Conservation (phyloP, 2,329 filamentous ascomycete genomes). For the Ascochyta lentis region DNA sequence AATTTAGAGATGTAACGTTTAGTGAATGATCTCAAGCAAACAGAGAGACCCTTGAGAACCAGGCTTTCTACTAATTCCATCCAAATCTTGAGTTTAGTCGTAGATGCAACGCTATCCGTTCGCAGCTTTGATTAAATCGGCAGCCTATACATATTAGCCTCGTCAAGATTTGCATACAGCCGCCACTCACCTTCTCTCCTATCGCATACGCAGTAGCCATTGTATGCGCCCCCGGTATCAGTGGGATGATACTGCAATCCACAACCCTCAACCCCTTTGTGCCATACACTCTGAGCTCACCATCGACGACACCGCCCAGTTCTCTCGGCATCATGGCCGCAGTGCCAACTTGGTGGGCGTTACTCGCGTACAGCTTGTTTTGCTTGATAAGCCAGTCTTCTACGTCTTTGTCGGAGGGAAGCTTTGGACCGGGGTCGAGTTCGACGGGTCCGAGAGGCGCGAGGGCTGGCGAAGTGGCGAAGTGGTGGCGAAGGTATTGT, state of each 20-base stretch:
- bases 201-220: constrained; percentile 34
- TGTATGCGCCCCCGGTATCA: constrained; percentile 29
- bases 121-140: constrained; percentile 29
- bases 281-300: constrained; percentile 28
- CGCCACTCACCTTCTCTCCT: constrained; percentile 25
- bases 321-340: constrained; percentile 31
- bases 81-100: too few species aligned
- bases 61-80: too few species aligned
- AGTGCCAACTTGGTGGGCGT: constrained; percentile 24
- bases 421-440: constrained; percentile 28
- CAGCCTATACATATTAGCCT: constrained; percentile 5
- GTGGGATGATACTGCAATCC: constrained; percentile 32
- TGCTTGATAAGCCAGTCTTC: constrained; percentile 10
- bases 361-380: constrained; percentile 13
- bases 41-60: too few species aligned
- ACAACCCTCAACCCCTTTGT: constrained; percentile 29
- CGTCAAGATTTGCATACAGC: not conserved
- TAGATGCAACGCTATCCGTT: not conserved
- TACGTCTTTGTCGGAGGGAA: constrained; percentile 24
- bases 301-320: constrained; percentile 26
- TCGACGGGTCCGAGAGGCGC: constrained; percentile 34
- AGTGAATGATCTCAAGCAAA: too few species aligned
- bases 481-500: constrained; percentile 14
- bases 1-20: too few species aligned
- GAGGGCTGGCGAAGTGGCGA: constrained; percentile 12